A percentile compares a stretch with the other conserved stretches of the same genome.
Evolutionary conservation across 1,139 yeast genomes (phyloP).

Genomic region (Yamadazyma sp.): DNA sequence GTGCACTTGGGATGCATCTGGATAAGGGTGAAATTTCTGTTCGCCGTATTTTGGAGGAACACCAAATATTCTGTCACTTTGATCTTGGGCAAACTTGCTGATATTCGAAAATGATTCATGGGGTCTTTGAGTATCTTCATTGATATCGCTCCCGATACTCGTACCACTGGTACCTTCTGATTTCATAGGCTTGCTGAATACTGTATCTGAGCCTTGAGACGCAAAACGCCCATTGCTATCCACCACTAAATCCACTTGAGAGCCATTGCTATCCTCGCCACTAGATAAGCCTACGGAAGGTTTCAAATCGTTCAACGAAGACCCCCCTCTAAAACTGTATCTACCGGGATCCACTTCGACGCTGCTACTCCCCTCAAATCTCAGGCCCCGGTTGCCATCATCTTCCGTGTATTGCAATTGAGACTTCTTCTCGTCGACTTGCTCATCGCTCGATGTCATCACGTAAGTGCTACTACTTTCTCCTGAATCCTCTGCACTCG

Average conservation of each 20-base stretch:
- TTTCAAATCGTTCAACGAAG: neutral
- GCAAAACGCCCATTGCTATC: neutral
- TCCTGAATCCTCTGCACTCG: slow-evolving; percentile 10
- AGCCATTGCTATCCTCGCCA: neutral
- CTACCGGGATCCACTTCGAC: neutral
- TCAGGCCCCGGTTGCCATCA: neutral
- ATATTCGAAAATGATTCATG: slow-evolving; percentile 9
- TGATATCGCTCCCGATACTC: slow-evolving; percentile 8
- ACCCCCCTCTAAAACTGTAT: neutral
- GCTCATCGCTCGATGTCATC: slow-evolving; percentile 18
- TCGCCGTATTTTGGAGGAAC: slow-evolving; percentile 6
- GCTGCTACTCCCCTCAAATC: neutral
- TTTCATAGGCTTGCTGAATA: slow-evolving; percentile 1
- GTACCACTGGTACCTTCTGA: slow-evolving; percentile 9
- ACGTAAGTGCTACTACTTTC: slow-evolving; percentile 14
- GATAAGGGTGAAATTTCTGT: slow-evolving; percentile 25
- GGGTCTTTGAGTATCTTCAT: neutral
- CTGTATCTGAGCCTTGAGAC: neutral
- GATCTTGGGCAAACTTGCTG: slow-evolving; percentile 19
- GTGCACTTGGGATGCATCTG: slow-evolving; percentile 24
- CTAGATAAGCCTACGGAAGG: neutral
- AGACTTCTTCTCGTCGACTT: slow-evolving; percentile 10
- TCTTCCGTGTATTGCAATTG: slow-evolving; percentile 1
- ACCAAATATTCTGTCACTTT: slow-evolving; percentile 20
- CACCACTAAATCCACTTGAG: neutral